A percentile compares a stretch with the other conserved stretches of the same genome.
Conservation (phyloP, 345 rosid genomes). For the Eutrema yunnanense region DNA sequence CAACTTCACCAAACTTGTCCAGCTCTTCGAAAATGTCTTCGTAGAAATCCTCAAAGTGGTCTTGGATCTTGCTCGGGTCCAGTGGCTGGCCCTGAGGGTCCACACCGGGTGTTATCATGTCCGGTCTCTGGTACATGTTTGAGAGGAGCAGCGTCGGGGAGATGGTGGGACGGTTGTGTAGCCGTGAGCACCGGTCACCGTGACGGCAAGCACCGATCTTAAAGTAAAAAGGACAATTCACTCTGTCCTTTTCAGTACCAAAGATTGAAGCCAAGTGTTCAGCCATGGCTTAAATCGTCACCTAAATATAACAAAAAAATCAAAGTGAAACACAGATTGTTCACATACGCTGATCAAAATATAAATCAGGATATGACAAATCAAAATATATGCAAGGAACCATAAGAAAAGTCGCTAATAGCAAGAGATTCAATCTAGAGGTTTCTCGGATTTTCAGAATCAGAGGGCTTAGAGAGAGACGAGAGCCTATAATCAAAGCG, state of each 20-base stretch:
- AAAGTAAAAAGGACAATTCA: constrained; percentile 81
- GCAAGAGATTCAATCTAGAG: too few relatives aligned
- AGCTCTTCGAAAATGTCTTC: constrained; percentile 87
- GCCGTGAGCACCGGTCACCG: constrained; percentile 81
- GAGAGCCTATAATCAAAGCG: neutral
- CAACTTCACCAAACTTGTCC: constrained; percentile 77
- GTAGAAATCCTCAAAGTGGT: constrained; percentile 70
- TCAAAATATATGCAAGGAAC: neutral
- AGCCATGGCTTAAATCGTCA: constrained; percentile 47
- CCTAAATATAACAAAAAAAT: neutral
- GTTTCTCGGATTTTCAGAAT: neutral
- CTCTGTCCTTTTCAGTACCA: constrained; percentile 79
- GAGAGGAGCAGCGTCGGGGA: constrained; percentile 70
- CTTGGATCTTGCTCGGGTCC: constrained; percentile 69
- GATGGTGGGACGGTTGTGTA: constrained; percentile 68
- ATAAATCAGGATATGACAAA: neutral
- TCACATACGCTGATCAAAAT: neutral
- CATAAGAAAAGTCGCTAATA: too few relatives aligned
- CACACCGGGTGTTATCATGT: constrained; percentile 84
- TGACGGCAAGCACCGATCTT: constrained; percentile 86
- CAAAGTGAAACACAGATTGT: neutral
- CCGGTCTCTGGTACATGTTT: constrained; percentile 78
- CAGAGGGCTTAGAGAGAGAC: neutral
- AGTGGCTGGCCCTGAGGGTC: constrained; percentile 61
- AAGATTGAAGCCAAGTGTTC: constrained; percentile 88